A percentile compares a stretch with the other conserved stretches of the same genome.
Evolutionary conservation across 345 rosid species (phyloP).

Genomic region (Punica granatum): DNA sequence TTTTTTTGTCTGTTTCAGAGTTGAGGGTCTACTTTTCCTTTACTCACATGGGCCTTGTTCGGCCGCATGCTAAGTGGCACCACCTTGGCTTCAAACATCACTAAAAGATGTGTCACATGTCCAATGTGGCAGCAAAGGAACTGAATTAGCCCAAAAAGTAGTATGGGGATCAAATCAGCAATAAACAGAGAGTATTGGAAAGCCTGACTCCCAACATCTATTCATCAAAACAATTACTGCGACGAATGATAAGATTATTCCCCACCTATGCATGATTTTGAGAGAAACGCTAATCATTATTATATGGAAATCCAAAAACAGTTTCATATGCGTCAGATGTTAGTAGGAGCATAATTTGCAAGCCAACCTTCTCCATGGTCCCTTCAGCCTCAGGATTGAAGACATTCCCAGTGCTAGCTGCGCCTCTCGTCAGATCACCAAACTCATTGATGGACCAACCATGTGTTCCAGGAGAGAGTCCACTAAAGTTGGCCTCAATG

Average conservation of each 20-base stretch:
- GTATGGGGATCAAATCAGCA: background rate
- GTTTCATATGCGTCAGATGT: background rate
- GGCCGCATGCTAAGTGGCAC: too few species aligned
- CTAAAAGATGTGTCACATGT: too few species aligned
- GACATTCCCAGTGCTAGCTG: slow-evolving; percentile 75
- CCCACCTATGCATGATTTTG: background rate
- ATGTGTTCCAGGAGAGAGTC: slow-evolving; percentile 72
- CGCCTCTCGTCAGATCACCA: slow-evolving; percentile 88
- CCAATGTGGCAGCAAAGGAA: too few species aligned
- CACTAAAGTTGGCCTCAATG: slow-evolving; percentile 78
- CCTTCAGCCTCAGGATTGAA: slow-evolving; percentile 44
- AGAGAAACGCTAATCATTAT: background rate
- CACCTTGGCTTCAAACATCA: too few species aligned
- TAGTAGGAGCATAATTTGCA: background rate
- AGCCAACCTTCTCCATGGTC: slow-evolving; percentile 41
- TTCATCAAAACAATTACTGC: background rate
- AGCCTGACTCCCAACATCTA: background rate
- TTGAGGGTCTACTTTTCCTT: too few species aligned
- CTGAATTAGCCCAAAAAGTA: too few species aligned
- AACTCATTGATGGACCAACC: slow-evolving; percentile 90
- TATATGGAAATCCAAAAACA: slow-evolving; percentile 2
- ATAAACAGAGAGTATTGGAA: background rate
- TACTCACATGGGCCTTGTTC: too few species aligned
- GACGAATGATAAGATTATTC: background rate
- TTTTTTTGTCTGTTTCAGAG: too few species aligned